phyloP scores from a whole-genome alignment of 176 grass and related monocot species.

The Lolium perenne region DNA sequence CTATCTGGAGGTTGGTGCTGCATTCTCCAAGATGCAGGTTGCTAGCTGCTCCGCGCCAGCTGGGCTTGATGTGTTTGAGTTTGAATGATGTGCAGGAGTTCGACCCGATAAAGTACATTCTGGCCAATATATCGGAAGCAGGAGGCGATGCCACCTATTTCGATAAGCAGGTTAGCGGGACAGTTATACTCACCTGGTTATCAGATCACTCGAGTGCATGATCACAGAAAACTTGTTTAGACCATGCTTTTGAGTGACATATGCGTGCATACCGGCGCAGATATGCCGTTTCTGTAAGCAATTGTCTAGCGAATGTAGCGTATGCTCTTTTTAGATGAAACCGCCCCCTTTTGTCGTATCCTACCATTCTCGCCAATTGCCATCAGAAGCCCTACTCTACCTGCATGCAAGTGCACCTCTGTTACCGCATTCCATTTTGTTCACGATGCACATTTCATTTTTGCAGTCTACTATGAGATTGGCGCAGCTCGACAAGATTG shows the following conservation, averaged over 20 bases:
- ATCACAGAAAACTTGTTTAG: not conserved
- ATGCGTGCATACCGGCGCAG: not conserved
- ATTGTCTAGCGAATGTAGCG: not conserved
- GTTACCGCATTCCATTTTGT: conserved; percentile 19
- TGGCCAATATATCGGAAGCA: conserved; percentile 76
- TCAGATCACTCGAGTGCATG: not conserved
- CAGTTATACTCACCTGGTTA: conserved; percentile 1
- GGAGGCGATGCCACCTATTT: conserved; percentile 73
- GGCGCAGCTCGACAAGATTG: conserved; percentile 93
- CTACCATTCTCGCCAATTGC: conserved; percentile 25
- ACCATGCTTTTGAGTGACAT: conserved; percentile 6
- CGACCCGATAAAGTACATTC: conserved; percentile 86
- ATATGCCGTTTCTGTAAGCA: conserved; percentile 17
- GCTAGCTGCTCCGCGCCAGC: not conserved
- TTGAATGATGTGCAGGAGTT: conserved; percentile 71
- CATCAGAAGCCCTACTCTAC: not conserved
- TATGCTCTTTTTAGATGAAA: conserved; percentile 16
- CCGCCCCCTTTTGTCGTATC: conserved; percentile 1
- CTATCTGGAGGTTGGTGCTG: conserved; percentile 80
- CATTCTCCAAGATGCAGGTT: not conserved
- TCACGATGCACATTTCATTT: conserved; percentile 34
- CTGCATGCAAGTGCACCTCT: conserved; percentile 24
- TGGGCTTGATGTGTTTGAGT: not conserved
- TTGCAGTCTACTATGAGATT: conserved; percentile 89
- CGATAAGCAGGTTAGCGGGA: conserved; percentile 82